Conservation (phyloP, 345 rosid species). For the Lepidium aucheri region DNA sequence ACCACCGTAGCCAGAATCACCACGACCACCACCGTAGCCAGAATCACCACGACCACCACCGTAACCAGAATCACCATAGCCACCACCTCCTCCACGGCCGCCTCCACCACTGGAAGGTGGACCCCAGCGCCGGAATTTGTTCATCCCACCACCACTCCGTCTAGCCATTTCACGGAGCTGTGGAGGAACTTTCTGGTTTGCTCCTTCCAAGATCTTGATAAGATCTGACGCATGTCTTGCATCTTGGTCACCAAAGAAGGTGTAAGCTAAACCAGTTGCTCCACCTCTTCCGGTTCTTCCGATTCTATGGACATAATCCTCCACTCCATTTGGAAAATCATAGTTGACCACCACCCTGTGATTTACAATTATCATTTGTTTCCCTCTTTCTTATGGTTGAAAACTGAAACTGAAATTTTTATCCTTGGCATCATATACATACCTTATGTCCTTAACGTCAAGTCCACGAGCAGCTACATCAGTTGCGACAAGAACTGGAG, state of each 20-base stretch:
- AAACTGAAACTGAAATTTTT: not conserved
- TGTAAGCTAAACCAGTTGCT: slow-evolving; percentile 82
- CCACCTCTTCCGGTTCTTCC: slow-evolving; percentile 99
- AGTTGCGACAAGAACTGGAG: slow-evolving; percentile 83
- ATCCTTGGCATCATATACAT: not conserved
- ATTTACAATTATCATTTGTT: slow-evolving; percentile 1
- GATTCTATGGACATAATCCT: slow-evolving; percentile 95
- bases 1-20: slow-evolving; percentile 14
- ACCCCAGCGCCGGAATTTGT: slow-evolving; percentile 74
- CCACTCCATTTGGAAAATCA: slow-evolving; percentile 95
- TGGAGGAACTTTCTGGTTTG: slow-evolving; percentile 73
- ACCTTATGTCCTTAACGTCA: slow-evolving; percentile 91
- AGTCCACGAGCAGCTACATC: slow-evolving; percentile 94
- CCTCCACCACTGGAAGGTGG: slow-evolving; percentile 49
- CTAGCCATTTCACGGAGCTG: slow-evolving; percentile 81
- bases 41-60: slow-evolving; percentile 37
- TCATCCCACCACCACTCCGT: slow-evolving; percentile 52
- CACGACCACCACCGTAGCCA: slow-evolving; percentile 51
- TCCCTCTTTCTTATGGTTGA: not conserved
- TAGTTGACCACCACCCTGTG: slow-evolving; percentile 89
- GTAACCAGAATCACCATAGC: slow-evolving; percentile 25
- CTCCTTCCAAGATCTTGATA: slow-evolving; percentile 83
- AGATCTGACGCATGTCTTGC: slow-evolving; percentile 78
- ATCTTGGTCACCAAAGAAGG: slow-evolving; percentile 88
- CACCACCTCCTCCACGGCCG: slow-evolving; percentile 44